These are phyloP conservation scores for Juncus effusus DNA, from an alignment of 176 grass and related monocot species.

Conservation along the genomic window DNA sequence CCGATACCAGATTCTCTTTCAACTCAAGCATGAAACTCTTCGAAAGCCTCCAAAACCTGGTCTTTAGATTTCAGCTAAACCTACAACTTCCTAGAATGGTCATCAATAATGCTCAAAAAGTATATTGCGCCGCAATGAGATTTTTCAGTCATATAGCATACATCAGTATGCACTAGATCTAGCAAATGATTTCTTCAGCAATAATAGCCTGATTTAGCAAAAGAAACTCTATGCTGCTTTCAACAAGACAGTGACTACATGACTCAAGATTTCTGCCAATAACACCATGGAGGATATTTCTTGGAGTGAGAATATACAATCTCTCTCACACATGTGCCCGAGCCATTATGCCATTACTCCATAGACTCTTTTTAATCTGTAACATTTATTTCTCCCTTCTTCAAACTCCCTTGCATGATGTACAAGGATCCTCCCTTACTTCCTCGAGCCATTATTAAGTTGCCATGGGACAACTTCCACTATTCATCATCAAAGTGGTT, in stretches of 20 bases:
- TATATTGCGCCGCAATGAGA: neutral
- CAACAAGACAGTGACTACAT: neutral
- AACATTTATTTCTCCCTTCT: neutral
- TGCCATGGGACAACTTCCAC: neutral
- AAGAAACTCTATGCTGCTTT: constrained; percentile 25
- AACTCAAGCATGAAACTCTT: constrained; percentile 14
- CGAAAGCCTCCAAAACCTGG: constrained; percentile 12
- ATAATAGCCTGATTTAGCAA: neutral
- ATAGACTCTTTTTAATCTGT: neutral
- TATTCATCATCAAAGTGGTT: neutral
- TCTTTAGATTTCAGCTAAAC: constrained; percentile 20
- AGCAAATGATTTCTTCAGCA: neutral
- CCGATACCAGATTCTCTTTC: constrained; percentile 1
- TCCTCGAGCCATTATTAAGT: neutral
- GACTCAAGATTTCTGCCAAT: neutral
- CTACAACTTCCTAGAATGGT: constrained; percentile 8
- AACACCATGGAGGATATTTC: neutral
- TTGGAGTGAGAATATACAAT: constrained; percentile 2
- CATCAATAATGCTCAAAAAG: constrained; percentile 13
- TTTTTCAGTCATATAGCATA: constrained; percentile 16
- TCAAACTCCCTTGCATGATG: neutral
- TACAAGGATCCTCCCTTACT: neutral
- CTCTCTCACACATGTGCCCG: constrained; percentile 1
- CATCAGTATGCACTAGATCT: constrained; percentile 20
- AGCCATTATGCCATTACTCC: neutral